Evolutionary conservation across 345 rosid species (phyloP).

Genomic region (Bruguiera parviflora): DNA sequence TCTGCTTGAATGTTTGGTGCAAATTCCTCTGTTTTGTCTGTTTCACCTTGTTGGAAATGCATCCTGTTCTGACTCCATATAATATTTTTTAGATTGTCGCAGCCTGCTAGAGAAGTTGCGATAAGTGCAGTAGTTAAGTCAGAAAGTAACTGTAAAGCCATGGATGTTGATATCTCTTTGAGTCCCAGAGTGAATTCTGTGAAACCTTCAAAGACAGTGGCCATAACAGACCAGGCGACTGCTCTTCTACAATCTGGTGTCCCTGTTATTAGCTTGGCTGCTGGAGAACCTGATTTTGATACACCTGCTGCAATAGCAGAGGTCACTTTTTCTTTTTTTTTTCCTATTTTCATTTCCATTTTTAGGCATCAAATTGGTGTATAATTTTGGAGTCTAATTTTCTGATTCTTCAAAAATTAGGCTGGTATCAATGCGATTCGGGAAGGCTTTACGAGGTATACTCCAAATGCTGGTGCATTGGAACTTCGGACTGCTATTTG

Average conservation of each 20-base stretch:
- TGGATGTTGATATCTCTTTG: constrained; percentile 61
- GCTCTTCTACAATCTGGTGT: constrained; percentile 87
- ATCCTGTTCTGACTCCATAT: neutral
- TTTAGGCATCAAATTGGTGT: neutral
- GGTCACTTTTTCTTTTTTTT: constrained; percentile 34
- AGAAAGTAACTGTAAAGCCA: constrained; percentile 26
- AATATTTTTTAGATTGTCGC: constrained; percentile 31
- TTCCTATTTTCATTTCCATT: neutral
- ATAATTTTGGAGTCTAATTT: neutral
- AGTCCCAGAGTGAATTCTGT: constrained; percentile 84
- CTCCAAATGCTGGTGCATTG: constrained; percentile 82
- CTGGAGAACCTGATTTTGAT: constrained; percentile 97
- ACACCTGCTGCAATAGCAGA: constrained; percentile 73
- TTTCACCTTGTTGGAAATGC: neutral
- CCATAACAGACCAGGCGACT: constrained; percentile 85
- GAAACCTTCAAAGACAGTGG: constrained; percentile 92
- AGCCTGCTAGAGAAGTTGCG: constrained; percentile 28
- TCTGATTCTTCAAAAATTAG: constrained; percentile 29
- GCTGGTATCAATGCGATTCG: constrained; percentile 90
- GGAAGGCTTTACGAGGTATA: constrained; percentile 83
- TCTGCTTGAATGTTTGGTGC: neutral
- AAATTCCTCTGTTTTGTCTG: neutral
- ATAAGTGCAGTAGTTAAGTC: constrained; percentile 45
- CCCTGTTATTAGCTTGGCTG: constrained; percentile 86
- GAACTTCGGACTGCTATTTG: constrained; percentile 88